A percentile compares a stretch with the other conserved stretches of the same genome.
Evolutionary conservation across 1,284 basidiomycete genomes (phyloP).

Genomic region (Boletus sp.): DNA sequence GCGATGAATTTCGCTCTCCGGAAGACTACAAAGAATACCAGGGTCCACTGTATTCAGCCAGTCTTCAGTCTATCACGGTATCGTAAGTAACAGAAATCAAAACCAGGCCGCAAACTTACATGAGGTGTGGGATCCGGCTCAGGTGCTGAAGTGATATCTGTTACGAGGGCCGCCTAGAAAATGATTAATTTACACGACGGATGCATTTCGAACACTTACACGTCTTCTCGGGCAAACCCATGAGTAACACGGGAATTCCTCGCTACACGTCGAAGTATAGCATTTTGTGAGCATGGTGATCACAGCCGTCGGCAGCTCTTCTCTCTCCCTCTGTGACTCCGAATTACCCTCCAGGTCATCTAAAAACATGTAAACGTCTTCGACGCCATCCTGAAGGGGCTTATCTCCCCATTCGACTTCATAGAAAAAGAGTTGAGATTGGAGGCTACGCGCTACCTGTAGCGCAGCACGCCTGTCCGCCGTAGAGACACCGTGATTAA

Average conservation of each 20-base stretch:
- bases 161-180: constrained; percentile 27
- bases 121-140: constrained; percentile 35
- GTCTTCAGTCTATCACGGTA: constrained; percentile 50
- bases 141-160: constrained; percentile 26
- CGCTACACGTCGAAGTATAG: constrained; percentile 82
- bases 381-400: constrained; percentile 85
- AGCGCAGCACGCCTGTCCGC: constrained; percentile 82
- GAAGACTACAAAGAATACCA: constrained; percentile 69
- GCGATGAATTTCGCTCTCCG: constrained; percentile 79
- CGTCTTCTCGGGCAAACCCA: constrained; percentile 69
- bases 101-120: constrained; percentile 23
- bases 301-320: constrained; percentile 86
- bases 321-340: constrained; percentile 59
- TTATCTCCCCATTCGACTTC: constrained; percentile 96
- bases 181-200: constrained; percentile 15
- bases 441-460: constrained; percentile 85
- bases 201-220: constrained; percentile 42
- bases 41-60: constrained; percentile 78
- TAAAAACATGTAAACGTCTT: constrained; percentile 96
- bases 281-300: constrained; percentile 81
- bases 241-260: constrained; percentile 70
- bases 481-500: constrained; percentile 70
- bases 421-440: constrained; percentile 93
- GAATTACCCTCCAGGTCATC: constrained; percentile 79
- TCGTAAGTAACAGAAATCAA: constrained; percentile 24